Conservation (phyloP, 352 stramenopile genomes). For the Pythium monospermum region DNA sequence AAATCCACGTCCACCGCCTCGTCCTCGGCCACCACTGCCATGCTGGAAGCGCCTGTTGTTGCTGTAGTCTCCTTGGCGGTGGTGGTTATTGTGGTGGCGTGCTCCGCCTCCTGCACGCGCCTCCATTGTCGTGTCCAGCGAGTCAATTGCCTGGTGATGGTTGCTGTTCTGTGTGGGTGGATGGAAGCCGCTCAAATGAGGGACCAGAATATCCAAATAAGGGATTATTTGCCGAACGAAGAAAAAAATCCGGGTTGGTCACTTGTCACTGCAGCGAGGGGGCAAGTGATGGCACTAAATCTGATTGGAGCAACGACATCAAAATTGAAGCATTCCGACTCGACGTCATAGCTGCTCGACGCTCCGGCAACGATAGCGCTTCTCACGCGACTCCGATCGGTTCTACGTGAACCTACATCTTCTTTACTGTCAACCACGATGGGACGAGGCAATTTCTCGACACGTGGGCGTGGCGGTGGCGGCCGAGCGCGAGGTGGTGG, state of each 20-base stretch:
- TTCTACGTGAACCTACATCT: neutral
- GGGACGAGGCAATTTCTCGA: constrained; percentile 23
- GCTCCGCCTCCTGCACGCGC: constrained; percentile 3
- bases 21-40: constrained; percentile 10
- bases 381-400: neutral
- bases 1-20: constrained; percentile 7
- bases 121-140: constrained; percentile 8
- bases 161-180: neutral
- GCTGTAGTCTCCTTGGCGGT: neutral
- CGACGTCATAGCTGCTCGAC: neutral
- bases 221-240: constrained; percentile 2
- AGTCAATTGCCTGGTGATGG: constrained; percentile 7
- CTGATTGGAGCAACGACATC: constrained; percentile 2
- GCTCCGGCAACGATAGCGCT: constrained; percentile 11
- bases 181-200: neutral
- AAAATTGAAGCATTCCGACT: neutral
- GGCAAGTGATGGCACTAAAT: constrained; percentile 7
- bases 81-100: neutral
- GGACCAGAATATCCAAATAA: constrained; percentile 4
- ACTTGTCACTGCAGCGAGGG: constrained; percentile 1
- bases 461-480: constrained; percentile 3
- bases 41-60: constrained; percentile 14
- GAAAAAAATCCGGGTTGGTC: neutral
- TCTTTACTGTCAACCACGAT: no score
- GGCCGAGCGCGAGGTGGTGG: constrained; percentile 21